Conservation (phyloP, 306 rosid genomes). For the Canavalia gladiata region DNA sequence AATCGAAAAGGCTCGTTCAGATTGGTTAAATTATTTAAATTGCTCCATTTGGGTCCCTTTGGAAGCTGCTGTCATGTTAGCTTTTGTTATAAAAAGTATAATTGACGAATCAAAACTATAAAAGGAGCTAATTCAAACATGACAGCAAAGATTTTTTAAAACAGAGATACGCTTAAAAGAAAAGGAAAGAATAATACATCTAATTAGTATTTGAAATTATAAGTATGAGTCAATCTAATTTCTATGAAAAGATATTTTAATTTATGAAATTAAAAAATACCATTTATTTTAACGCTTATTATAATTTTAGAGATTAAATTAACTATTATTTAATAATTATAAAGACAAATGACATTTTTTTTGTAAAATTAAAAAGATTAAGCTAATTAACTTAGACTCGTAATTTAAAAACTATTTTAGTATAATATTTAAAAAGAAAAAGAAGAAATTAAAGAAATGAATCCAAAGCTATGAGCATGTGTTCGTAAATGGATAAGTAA, state of each 20-base stretch:
- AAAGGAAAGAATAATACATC: neutral
- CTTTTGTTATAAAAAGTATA: conserved; percentile 34
- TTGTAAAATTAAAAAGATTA: too few relatives aligned
- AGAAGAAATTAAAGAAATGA: neutral
- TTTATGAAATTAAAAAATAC: neutral
- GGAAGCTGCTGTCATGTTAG: conserved; percentile 36
- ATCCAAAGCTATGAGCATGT: neutral
- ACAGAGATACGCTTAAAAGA: neutral
- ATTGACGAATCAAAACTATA: conserved; percentile 39
- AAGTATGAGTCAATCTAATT: neutral
- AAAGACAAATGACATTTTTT: neutral
- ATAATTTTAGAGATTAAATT: neutral
- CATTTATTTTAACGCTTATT: neutral
- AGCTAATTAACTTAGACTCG: neutral
- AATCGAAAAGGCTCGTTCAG: conserved; percentile 39
- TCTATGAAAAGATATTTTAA: neutral
- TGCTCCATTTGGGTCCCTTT: conserved; percentile 8
- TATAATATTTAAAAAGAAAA: neutral
- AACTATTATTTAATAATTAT: neutral
- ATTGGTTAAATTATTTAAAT: conserved; percentile 28
- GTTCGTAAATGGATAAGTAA: neutral
- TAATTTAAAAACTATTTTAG: neutral
- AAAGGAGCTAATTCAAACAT: neutral
- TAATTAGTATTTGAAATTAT: neutral
- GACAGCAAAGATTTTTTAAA: neutral